These are phyloP conservation scores for Diutina sp. DNA, from an alignment of 1,139 yeast species.

Conservation along the genomic window DNA sequence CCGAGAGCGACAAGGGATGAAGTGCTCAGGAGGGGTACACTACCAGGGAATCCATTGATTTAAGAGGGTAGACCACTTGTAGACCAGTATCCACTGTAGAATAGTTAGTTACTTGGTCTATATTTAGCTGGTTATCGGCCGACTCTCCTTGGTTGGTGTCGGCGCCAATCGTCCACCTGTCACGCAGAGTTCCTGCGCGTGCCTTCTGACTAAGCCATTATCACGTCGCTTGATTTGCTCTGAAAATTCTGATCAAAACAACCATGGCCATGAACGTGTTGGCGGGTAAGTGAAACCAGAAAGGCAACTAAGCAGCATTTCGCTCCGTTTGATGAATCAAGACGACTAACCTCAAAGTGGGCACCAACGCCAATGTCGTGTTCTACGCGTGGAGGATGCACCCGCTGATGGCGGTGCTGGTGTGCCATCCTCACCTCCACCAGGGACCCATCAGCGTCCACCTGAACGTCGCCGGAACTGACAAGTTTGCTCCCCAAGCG, in stretches of 20 bases:
- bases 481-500: conserved; percentile 4
- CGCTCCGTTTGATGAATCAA: too few species aligned
- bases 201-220: neutral
- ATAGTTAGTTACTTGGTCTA: too few species aligned
- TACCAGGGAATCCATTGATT: too few species aligned
- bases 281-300: neutral
- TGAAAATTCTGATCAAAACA: neutral
- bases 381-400: conserved; percentile 9
- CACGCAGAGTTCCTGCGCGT: conserved; percentile 2
- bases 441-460: conserved; percentile 5
- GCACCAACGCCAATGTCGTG: conserved; percentile 13
- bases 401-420: conserved; percentile 6
- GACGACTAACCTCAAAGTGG: conserved; percentile 6
- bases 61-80: too few species aligned
- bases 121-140: too few species aligned
- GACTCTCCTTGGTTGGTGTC: too few species aligned
- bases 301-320: neutral
- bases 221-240: neutral
- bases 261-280: neutral
- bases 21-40: too few species aligned
- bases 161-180: neutral
- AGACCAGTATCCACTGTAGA: too few species aligned
- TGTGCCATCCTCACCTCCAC: conserved; percentile 5
- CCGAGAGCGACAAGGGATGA: too few species aligned
- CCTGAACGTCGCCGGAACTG: conserved; percentile 3